phyloP scores from a whole-genome alignment of 192 early-diverging fungal genomes.

The Coemansia sp. region DNA sequence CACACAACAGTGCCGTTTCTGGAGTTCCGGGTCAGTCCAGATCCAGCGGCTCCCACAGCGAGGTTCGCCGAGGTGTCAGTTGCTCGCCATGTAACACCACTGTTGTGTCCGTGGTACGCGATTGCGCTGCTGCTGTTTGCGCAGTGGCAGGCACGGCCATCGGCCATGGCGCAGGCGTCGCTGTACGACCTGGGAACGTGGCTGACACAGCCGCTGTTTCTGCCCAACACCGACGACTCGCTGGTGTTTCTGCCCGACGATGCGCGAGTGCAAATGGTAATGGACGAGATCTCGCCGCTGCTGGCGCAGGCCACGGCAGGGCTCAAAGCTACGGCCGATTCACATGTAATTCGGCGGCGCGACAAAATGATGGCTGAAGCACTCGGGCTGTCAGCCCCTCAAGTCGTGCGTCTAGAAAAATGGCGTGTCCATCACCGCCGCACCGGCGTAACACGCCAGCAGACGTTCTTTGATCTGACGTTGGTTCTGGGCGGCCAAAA shows the following conservation, averaged over 20 bases:
- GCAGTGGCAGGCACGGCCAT: constrained; percentile 53
- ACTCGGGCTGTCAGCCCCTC: constrained; percentile 48
- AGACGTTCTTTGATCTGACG: constrained; percentile 55
- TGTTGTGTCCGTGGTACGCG: constrained; percentile 50
- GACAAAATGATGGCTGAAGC: constrained; percentile 52
- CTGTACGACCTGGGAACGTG: constrained; percentile 34
- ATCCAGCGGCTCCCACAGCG: constrained; percentile 36
- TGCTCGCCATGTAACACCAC: constrained; percentile 38
- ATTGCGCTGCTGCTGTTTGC: constrained; percentile 40
- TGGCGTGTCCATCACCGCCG: constrained; percentile 56
- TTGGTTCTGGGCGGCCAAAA: constrained; percentile 47
- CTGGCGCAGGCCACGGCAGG: constrained; percentile 28
- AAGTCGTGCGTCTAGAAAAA: constrained; percentile 49
- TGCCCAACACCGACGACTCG: constrained; percentile 44
- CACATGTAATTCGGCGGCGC: constrained; percentile 43
- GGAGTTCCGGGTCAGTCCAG: constrained; percentile 53
- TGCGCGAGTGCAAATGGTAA: constrained; percentile 49
- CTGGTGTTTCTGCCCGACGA: constrained; percentile 49
- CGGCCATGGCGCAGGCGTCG: constrained; percentile 44
- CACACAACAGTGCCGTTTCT: constrained; percentile 53
- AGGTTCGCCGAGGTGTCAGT: constrained; percentile 49
- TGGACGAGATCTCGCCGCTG: constrained; percentile 44
- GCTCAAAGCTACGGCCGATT: constrained; percentile 26
- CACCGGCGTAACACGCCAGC: constrained; percentile 45
- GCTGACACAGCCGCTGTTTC: constrained; percentile 52